Conservation (phyloP, 345 rosid species). For the Pistacia vera region DNA sequence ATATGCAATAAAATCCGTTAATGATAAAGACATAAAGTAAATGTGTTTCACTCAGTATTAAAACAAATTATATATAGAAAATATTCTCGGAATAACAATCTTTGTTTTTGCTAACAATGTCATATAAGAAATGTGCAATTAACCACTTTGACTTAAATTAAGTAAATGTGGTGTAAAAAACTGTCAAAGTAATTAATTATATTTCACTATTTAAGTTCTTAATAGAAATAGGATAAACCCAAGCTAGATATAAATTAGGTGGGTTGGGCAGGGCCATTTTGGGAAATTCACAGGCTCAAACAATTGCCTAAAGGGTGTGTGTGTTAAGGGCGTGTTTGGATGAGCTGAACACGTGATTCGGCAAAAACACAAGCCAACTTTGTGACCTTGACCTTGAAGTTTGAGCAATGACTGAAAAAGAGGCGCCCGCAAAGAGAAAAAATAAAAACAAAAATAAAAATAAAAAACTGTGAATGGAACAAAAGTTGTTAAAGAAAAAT, state of each 20-base stretch:
- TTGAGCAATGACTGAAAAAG: constrained; percentile 3
- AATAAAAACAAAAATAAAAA: background rate
- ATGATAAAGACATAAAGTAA: no score
- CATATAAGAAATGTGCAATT: no score
- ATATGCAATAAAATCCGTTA: no score
- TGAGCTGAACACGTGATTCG: background rate
- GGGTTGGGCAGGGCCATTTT: background rate
- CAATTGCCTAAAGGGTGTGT: background rate
- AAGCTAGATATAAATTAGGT: background rate
- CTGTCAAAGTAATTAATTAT: background rate
- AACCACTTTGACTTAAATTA: background rate
- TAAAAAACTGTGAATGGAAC: background rate
- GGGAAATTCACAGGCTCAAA: background rate
- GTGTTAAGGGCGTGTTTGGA: background rate
- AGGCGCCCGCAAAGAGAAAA: constrained; percentile 9
- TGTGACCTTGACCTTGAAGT: background rate
- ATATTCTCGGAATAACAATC: no score
- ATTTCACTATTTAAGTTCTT: background rate
- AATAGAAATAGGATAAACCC: background rate
- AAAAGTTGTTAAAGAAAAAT: background rate
- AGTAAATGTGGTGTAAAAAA: constrained; percentile 11
- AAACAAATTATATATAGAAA: no score
- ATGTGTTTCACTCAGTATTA: no score
- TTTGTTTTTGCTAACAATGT: no score
- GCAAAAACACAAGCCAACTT: background rate